Base-by-base conservation (phyloP, 176 grass and related monocot genomes). In the Musa acuminata region DNA sequence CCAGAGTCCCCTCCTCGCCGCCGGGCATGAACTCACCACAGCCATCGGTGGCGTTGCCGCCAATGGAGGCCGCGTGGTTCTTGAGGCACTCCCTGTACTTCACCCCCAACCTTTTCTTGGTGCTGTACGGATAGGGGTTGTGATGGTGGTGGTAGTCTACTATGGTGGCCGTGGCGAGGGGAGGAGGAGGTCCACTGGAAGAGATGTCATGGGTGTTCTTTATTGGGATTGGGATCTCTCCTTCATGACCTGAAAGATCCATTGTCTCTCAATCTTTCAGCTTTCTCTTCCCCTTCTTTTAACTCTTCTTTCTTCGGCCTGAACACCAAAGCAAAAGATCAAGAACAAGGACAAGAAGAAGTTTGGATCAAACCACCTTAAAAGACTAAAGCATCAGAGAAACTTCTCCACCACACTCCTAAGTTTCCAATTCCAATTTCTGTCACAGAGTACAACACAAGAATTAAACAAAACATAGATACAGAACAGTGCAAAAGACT, bases 11-110 rank as follows among this genome's bases (percentile, higher is more conserved):
- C 57, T 60, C 57, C 17, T 60, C 57, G 57, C 57, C 16, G 57
- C 57, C n/a, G 17, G 57, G 17, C 57, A 60, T 60, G 57, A 60
- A 43, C 35, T 43, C 35, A 6, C 35, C 35, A 43, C 35, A 43
- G 35, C 35, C 35, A 43, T 43, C 35, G 17, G 57, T 60, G 6
- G 57, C 57, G n/a, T 60, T 60, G 57, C 57, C 57, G 57, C 57
- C 57, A n/a, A 60, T 60, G 57, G 57, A 60, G 57, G 57, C 57
- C 57, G 57, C 57, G 8, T 60, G 57, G 17, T 60, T 60, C 57
- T 60, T 60, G 17, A 60, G 57, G 57, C 57, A 60, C 57, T 60
- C 57, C 57, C 57, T 60, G 57, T 60, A 60, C 57, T 60, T 60
- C 17, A 60, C n/a, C 57, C 8, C 5, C 35, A 6, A 43, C 17